Evolutionary conservation across 2,329 filamentous ascomycete species (phyloP).

Genomic region (Trichophyton verrucosum): DNA sequence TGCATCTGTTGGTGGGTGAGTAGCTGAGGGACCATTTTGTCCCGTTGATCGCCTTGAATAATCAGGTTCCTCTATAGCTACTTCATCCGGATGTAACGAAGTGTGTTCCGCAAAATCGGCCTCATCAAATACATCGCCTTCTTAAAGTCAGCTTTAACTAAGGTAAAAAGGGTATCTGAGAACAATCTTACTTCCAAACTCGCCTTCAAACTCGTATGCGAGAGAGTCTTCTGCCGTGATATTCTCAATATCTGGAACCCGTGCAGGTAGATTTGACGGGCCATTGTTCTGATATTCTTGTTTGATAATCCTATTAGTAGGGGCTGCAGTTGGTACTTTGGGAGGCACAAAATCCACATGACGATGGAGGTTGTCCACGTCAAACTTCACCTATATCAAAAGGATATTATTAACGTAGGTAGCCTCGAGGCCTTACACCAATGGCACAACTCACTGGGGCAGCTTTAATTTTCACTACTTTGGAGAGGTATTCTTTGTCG

Average conservation of each 20-base stretch:
- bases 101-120: conserved; percentile 60
- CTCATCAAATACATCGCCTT: conserved; percentile 57
- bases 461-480: conserved; percentile 81
- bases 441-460: conserved; percentile 40
- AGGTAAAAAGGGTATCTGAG: background rate
- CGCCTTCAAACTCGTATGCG: conserved; percentile 29
- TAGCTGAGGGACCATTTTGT: background rate
- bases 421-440: background rate
- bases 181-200: conserved; percentile 32
- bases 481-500: conserved; percentile 83
- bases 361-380: conserved; percentile 66
- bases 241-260: conserved; percentile 17
- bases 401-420: background rate
- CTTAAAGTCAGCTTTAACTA: conserved; percentile 1
- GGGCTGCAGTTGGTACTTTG: conserved; percentile 39
- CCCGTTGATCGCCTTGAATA: conserved; percentile 13
- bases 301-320: conserved; percentile 28
- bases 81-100: conserved; percentile 63
- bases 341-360: conserved; percentile 58
- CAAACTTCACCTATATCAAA: conserved; percentile 50
- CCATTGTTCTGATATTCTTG: conserved; percentile 24
- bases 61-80: conserved; percentile 41
- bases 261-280: conserved; percentile 28
- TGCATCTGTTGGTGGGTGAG: conserved; percentile 11
- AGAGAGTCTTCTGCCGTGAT: conserved; percentile 19